phyloP scores from a whole-genome alignment of 768 basidiomycete genomes.

The Solioccasus polychromus region DNA sequence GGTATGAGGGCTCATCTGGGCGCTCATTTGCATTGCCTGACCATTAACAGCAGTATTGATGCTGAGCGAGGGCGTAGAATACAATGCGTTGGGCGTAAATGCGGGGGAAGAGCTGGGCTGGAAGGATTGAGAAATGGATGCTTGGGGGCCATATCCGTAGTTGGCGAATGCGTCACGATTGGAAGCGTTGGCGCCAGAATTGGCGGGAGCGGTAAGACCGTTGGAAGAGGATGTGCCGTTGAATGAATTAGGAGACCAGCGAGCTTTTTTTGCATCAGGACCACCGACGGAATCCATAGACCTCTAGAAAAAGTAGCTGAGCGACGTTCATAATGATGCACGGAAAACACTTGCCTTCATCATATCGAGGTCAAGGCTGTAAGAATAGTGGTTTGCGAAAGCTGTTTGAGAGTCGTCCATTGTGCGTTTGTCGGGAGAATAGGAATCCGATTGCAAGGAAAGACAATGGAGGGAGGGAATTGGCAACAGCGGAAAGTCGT shows the following conservation, averaged over 20 bases:
- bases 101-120: slow-evolving; percentile 41
- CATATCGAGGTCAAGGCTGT: slow-evolving; percentile 85
- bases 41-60: slow-evolving; percentile 59
- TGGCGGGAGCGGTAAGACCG: slow-evolving; percentile 37
- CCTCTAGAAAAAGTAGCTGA: slow-evolving; percentile 46
- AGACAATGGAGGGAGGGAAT: slow-evolving; percentile 43
- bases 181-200: slow-evolving; percentile 36
- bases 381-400: slow-evolving; percentile 69
- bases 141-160: slow-evolving; percentile 82
- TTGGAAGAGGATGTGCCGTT: slow-evolving; percentile 33
- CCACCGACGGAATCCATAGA: slow-evolving; percentile 82
- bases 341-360: slow-evolving; percentile 64
- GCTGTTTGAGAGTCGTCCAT: slow-evolving; percentile 78
- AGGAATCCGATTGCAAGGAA: slow-evolving; percentile 22
- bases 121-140: slow-evolving; percentile 58
- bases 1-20: slow-evolving; percentile 68
- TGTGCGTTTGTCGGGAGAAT: slow-evolving; percentile 26
- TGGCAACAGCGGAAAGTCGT: slow-evolving; percentile 49
- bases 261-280: slow-evolving; percentile 85
- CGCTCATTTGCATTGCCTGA: slow-evolving; percentile 43
- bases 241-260: slow-evolving; percentile 75
- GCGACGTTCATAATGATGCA: not conserved
- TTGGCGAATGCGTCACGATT: slow-evolving; percentile 76
- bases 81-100: slow-evolving; percentile 60
- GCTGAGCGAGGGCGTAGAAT: slow-evolving; percentile 68